Evolutionary conservation across 2,329 filamentous ascomycete genomes (phyloP).

Genomic region (Hypoxylon sp.): DNA sequence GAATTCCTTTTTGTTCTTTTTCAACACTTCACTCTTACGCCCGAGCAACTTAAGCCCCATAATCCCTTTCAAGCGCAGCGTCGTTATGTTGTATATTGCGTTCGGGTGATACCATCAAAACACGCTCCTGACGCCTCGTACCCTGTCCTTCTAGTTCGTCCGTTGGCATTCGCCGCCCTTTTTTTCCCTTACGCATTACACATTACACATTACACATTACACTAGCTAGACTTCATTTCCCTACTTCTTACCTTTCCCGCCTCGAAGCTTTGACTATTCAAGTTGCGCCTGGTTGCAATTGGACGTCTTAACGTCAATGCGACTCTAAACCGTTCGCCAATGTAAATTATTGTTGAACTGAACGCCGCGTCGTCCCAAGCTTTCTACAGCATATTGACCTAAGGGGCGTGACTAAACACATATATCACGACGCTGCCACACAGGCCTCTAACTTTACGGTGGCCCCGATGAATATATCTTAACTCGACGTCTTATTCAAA

Average conservation of each 20-base stretch:
- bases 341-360: constrained; percentile 37
- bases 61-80: constrained; percentile 19
- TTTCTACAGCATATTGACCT: constrained; percentile 17
- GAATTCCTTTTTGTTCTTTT: constrained; percentile 33
- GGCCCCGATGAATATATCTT: constrained; percentile 10
- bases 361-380: constrained; percentile 30
- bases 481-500: constrained; percentile 11
- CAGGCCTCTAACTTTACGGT: constrained; percentile 6
- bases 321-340: constrained; percentile 41
- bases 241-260: constrained; percentile 23
- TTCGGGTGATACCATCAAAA: constrained; percentile 31
- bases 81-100: constrained; percentile 33
- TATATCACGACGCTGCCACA: constrained; percentile 22
- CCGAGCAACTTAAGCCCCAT: constrained; percentile 8
- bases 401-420: constrained; percentile 8
- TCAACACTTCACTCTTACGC: constrained; percentile 26
- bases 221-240: constrained; percentile 32
- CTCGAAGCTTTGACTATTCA: constrained; percentile 35
- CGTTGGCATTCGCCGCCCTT: constrained; percentile 11
- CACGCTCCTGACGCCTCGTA: constrained; percentile 31
- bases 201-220: too few relatives aligned
- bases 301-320: constrained; percentile 45
- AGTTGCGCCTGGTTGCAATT: constrained; percentile 50
- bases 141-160: constrained; percentile 30
- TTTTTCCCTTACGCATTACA: constrained; percentile 14